phyloP scores from a whole-genome alignment of 495 filamentous ascomycete genomes.

The Letharia columbiana region DNA sequence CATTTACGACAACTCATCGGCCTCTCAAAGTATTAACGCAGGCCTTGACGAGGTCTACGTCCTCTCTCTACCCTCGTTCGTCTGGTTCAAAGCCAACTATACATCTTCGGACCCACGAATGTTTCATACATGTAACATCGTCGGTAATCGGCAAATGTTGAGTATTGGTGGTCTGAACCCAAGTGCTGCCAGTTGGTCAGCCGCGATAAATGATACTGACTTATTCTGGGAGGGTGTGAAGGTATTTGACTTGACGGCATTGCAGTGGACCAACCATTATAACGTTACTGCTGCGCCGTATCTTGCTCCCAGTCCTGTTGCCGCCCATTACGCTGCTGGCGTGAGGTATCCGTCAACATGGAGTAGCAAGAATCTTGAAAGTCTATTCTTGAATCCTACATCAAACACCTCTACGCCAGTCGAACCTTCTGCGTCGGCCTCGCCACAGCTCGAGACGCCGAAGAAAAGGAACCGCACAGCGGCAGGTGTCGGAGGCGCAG shows the following conservation, averaged over 20 bases:
- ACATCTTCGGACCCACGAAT: neutral
- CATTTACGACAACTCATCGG: neutral
- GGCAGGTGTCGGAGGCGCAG: slow-evolving; percentile 35
- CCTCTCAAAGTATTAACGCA: neutral
- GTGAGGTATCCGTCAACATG: neutral
- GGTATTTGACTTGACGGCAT: slow-evolving; percentile 15
- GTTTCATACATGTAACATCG: slow-evolving; percentile 16
- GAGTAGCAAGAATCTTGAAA: neutral
- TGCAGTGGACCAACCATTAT: slow-evolving; percentile 15
- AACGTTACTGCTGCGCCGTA: slow-evolving; percentile 15
- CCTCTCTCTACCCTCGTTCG: slow-evolving; percentile 39
- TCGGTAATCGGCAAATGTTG: slow-evolving; percentile 19
- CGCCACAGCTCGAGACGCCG: neutral
- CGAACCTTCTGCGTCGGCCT: neutral
- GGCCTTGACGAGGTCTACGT: slow-evolving; percentile 26
- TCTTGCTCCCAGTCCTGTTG: slow-evolving; percentile 6
- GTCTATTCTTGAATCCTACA: neutral
- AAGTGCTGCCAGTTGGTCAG: neutral
- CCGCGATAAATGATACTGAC: neutral
- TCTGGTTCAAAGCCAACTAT: slow-evolving; percentile 30
- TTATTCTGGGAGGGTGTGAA: slow-evolving; percentile 6
- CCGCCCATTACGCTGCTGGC: neutral
- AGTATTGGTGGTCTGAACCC: slow-evolving; percentile 14
- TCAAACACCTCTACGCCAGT: neutral
- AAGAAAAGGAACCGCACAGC: slow-evolving; percentile 14